Base-by-base conservation (phyloP, 257 asterid genomes). In the Catharanthus roseus region DNA sequence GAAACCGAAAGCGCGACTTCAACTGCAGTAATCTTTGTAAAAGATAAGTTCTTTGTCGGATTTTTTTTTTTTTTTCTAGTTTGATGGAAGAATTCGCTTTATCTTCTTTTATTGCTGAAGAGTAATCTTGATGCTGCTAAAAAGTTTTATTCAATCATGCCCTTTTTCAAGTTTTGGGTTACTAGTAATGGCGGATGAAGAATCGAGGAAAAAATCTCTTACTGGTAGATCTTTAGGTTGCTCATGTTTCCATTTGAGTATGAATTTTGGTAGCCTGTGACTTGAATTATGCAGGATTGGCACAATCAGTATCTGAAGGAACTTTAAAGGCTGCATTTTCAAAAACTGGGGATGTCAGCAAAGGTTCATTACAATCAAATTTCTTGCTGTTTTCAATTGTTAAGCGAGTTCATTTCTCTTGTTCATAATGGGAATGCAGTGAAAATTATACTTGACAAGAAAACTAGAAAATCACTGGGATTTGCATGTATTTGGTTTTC, bases 401-500 rank as follows among this genome's bases (percentile, higher is more conserved):
- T 38, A 18, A 63, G 31, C 63, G 36, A 19, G 64, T 58, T 62
- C 50, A 51, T 47, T 69, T 58, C n/a, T 61, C 33, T 67, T 24
- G 65, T 10, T 65, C 31, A 11, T 72, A 6, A 33, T 10, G 49
- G 63, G 26, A 21, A 67, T 77, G 81, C 82, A 86, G 91, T 82
- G 12, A 86, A 84, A 77, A 29, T 86, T 18, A 39, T 84, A 19
- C 55, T 42, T 29, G 88, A 84, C 67, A 86, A 84, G 82, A 72
- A 77, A 69, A 86, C 81, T 23, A 76, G 80, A 80, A 76, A 86
- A 65, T 69, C 89, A 77, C 75, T 81, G 2, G 91, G 91, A 74
- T 77, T 81, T 57, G 89, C 89, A 21, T 86, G 81, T 81, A 78
- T 85, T 42, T 85, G 90, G 92, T 84, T 82, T 64, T 26, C 56